Evolutionary conservation across 23 red algal genomes (phyloP).

Genomic region (Pyropia yezoensis): DNA sequence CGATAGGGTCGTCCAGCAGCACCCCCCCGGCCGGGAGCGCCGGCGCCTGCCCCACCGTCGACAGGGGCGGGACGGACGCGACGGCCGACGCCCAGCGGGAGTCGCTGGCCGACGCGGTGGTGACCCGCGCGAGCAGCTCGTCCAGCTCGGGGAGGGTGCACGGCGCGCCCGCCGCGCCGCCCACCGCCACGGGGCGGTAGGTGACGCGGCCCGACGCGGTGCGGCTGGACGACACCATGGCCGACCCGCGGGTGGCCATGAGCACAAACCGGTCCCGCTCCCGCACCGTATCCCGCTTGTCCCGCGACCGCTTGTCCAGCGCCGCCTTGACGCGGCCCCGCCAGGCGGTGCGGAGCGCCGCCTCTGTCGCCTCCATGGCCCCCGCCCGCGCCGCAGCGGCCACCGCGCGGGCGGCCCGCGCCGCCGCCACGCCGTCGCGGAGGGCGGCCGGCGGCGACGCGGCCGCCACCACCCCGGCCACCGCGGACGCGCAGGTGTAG

Average conservation of each 20-base stretch:
- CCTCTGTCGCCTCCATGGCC: no score
- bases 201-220: not conserved
- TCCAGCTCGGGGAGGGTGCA: not conserved
- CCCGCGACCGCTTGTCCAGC: not conserved
- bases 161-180: conserved; percentile 2
- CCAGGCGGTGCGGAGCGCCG: no score
- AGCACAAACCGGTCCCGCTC: conserved; percentile 4
- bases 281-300: not conserved
- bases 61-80: no score
- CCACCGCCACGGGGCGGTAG: not conserved
- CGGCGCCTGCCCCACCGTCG: not conserved
- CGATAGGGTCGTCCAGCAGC: conserved; percentile 53
- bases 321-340: no score
- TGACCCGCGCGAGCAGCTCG: not conserved
- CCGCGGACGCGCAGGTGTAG: no score
- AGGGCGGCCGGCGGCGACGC: no score
- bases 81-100: no score
- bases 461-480: no score
- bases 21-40: conserved; percentile 33
- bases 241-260: conserved; percentile 4
- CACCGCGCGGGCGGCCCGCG: no score
- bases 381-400: no score
- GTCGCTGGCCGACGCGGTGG: no score
- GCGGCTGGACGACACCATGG: not conserved
- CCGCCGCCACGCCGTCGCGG: no score